These are phyloP conservation scores for Komagataella ulmi DNA, from an alignment of 805 yeast genomes.

Conservation along the genomic window DNA sequence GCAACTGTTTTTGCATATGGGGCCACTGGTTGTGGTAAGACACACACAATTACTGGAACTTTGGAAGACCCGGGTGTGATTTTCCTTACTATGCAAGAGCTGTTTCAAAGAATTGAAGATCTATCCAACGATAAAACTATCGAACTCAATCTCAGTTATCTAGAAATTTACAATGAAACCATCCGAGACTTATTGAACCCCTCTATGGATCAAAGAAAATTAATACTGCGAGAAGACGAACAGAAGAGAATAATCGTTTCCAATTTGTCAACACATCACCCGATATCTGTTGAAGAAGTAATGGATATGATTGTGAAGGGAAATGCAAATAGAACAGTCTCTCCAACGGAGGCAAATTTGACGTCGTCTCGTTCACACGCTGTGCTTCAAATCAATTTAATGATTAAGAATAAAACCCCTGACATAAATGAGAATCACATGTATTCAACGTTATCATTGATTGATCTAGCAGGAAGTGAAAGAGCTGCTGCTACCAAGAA, in stretches of 20 bases:
- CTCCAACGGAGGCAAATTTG: conserved; percentile 85
- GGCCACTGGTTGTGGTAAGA: conserved; percentile 97
- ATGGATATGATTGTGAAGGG: conserved; percentile 69
- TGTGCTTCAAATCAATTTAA: conserved; percentile 67
- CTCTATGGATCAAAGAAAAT: conserved; percentile 23
- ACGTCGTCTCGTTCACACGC: conserved; percentile 92
- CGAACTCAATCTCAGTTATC: conserved; percentile 55
- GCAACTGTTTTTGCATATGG: conserved; percentile 94
- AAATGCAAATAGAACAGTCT: conserved; percentile 63
- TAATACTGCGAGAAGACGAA: conserved; percentile 61
- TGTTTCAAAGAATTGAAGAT: conserved; percentile 49
- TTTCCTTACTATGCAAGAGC: conserved; percentile 62
- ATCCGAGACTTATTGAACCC: conserved; percentile 70
- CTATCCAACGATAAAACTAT: conserved; percentile 38
- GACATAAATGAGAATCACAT: conserved; percentile 56
- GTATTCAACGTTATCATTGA: conserved; percentile 71
- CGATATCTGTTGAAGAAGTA: conserved; percentile 53
- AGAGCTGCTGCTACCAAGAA: conserved; percentile 85
- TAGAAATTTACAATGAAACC: conserved; percentile 87
- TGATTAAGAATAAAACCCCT: conserved; percentile 43
- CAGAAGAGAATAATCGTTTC: conserved; percentile 55
- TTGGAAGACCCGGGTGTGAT: conserved; percentile 67
- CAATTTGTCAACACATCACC: conserved; percentile 51
- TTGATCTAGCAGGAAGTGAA: conserved; percentile 92
- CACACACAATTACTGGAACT: conserved; percentile 78